These are phyloP conservation scores for Penicillium sp. DNA, from an alignment of 2,329 filamentous ascomycete genomes.

Conservation along the genomic window DNA sequence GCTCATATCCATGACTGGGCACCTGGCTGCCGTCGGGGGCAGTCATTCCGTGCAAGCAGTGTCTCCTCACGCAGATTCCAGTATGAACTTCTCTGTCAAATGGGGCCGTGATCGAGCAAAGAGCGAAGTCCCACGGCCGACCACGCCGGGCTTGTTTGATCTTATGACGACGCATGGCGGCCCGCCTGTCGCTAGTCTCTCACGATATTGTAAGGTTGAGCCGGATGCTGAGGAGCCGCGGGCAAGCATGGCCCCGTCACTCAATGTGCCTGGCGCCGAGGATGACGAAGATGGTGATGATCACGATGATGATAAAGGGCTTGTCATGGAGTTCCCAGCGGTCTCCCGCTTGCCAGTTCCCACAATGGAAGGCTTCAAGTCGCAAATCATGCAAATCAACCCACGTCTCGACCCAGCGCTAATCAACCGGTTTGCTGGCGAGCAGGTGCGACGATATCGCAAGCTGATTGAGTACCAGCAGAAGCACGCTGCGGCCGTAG, in stretches of 20 bases:
- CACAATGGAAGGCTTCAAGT: conserved; percentile 73
- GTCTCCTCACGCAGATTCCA: conserved; percentile 37
- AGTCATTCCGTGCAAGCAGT: conserved; percentile 61
- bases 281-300: conserved; percentile 59
- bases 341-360: conserved; percentile 69
- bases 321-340: conserved; percentile 63
- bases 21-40: conserved; percentile 48
- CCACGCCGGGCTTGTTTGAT: conserved; percentile 50
- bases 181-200: conserved; percentile 58
- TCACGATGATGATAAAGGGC: conserved; percentile 61
- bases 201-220: conserved; percentile 41
- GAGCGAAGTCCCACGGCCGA: conserved; percentile 55
- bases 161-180: conserved; percentile 61
- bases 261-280: conserved; percentile 38
- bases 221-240: conserved; percentile 13
- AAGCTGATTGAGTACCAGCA: conserved; percentile 69
- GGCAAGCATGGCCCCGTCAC: conserved; percentile 14
- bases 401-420: conserved; percentile 69
- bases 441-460: conserved; percentile 79
- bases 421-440: conserved; percentile 77
- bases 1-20: conserved; percentile 48
- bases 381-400: conserved; percentile 72
- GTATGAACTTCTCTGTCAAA: conserved; percentile 51
- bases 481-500: conserved; percentile 66
- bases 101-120: conserved; percentile 53